phyloP scores from a whole-genome alignment of 768 basidiomycete genomes.

The Cystofilobasidium capitatum region DNA sequence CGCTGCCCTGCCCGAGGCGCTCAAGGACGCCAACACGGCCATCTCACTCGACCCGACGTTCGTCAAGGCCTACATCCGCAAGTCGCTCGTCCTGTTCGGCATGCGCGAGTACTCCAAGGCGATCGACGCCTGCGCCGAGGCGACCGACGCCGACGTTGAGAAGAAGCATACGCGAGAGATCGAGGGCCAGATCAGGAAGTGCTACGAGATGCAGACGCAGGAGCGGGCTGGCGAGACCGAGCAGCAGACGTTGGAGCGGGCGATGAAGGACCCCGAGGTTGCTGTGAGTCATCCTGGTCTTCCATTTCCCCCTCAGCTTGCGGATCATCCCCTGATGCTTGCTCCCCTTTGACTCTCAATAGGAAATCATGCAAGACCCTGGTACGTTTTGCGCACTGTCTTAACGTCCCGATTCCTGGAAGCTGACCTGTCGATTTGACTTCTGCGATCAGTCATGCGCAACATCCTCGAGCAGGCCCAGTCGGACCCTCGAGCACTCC shows the following conservation, averaged over 20 bases:
- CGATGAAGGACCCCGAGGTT: conserved; percentile 95
- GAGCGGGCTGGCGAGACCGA: conserved; percentile 78
- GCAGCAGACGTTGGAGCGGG: conserved; percentile 82
- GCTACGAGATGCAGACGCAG: conserved; percentile 63
- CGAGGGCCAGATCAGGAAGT: conserved; percentile 65
- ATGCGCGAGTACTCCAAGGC: conserved; percentile 91
- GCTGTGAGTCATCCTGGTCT: conserved; percentile 34
- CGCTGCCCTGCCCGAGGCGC: conserved; percentile 80
- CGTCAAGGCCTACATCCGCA: conserved; percentile 93
- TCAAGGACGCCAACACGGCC: conserved; percentile 90
- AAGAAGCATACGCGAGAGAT: conserved; percentile 78
- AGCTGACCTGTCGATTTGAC: conserved; percentile 40
- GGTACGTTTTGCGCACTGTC: not conserved
- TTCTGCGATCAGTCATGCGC: conserved; percentile 81
- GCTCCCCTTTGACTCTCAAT: not conserved
- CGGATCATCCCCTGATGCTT: not conserved
- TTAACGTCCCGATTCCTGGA: not conserved
- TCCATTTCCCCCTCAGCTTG: not conserved
- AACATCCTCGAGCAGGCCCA: conserved; percentile 88
- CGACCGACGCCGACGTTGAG: conserved; percentile 66
- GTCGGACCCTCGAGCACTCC: conserved; percentile 70
- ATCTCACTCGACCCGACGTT: conserved; percentile 83
- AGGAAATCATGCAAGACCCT: conserved; percentile 28
- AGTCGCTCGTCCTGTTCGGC: conserved; percentile 67
- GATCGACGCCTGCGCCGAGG: conserved; percentile 65